Evolutionary conservation across 441 rosid genomes (phyloP).

Genomic region (Flueggea neowawraea): DNA sequence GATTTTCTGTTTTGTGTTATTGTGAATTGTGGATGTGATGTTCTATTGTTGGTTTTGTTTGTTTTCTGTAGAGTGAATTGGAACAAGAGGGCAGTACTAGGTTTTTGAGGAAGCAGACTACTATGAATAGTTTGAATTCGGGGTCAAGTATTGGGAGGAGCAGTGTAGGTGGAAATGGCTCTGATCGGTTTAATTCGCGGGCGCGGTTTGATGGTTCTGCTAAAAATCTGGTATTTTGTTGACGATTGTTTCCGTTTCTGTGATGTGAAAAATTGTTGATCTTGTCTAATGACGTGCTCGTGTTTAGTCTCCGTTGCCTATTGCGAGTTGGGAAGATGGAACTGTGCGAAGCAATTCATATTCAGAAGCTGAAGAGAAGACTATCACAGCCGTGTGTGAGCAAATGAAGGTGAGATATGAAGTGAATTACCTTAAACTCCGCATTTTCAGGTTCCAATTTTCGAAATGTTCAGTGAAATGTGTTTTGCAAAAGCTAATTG

Average conservation of each 20-base stretch:
- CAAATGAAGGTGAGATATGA: conserved; percentile 31
- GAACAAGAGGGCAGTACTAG: conserved; percentile 31
- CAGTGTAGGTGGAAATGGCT: conserved; percentile 15
- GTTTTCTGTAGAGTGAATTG: conserved; percentile 33
- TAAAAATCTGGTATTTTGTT: conserved; percentile 33
- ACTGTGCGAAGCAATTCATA: conserved; percentile 27
- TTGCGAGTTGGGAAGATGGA: conserved; percentile 31
- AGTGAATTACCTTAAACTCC: background rate
- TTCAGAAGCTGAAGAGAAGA: conserved; percentile 48
- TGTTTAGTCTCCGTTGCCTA: conserved; percentile 23
- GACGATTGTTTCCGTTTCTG: background rate
- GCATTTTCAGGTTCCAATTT: no score
- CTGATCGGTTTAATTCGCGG: conserved; percentile 13
- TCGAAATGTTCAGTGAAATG: no score
- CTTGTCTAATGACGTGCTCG: conserved; percentile 4
- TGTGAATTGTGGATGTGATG: no score
- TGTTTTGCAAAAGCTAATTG: no score
- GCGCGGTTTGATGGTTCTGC: conserved; percentile 24
- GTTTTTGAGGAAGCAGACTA: conserved; percentile 18
- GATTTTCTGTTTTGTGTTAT: background rate
- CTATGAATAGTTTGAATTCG: conserved; percentile 10
- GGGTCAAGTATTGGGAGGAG: conserved; percentile 14
- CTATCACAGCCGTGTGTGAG: conserved; percentile 30
- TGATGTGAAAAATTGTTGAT: no score
- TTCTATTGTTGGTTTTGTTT: background rate